Base-by-base conservation (phyloP, 345 rosid species). In the Isatis tinctoria region DNA sequence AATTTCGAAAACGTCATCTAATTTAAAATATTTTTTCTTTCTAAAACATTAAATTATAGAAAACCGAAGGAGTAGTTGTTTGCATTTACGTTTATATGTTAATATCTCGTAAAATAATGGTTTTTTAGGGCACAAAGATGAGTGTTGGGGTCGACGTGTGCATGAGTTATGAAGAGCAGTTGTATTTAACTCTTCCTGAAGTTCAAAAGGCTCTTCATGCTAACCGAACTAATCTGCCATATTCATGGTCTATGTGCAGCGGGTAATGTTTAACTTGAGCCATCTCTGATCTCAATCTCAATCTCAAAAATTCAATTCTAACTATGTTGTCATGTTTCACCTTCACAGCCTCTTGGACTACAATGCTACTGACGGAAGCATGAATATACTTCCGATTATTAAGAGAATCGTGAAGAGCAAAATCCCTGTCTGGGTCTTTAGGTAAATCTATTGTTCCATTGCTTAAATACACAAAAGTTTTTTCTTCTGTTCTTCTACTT, bases 131-230 rank as follows among this genome's bases (percentile, higher is more conserved):
- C 8, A 90, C 97, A 48, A 60, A 36, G 22, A n/a, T 88, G 22
- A 94, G 96, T 67, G 1, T 84, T 24, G 97, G 98, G 1, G 83
- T 94, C 35, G 98, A 91, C 60, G 96, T 94, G 69, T 94, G 98
- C 52, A 86, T 91, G 87, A 82, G 81, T 44, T 82, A 24, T 12
- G 96, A 91, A 83, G 84, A 92, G 53, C 78, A 60, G 26, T 77
- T 90, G 79, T 91, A 94, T 81, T 76, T 94, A 77, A 91, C 83
- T 83, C 93, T 90, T 49, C 92, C 96, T 5, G 90, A 86, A 78
- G 98, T 94, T 65, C 98, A 91, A 78, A 78, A 81, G 82, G 97
- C 97, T 64, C 96, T 94, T 76, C 97, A 91, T 75, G 96, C 97
- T 0, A 94, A 91, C 71, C 83, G 92, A 20, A 90, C 97, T 22